These are phyloP conservation scores for Penicillium griseofulvum DNA, from an alignment of 2,329 filamentous ascomycete species.

Conservation along the genomic window DNA sequence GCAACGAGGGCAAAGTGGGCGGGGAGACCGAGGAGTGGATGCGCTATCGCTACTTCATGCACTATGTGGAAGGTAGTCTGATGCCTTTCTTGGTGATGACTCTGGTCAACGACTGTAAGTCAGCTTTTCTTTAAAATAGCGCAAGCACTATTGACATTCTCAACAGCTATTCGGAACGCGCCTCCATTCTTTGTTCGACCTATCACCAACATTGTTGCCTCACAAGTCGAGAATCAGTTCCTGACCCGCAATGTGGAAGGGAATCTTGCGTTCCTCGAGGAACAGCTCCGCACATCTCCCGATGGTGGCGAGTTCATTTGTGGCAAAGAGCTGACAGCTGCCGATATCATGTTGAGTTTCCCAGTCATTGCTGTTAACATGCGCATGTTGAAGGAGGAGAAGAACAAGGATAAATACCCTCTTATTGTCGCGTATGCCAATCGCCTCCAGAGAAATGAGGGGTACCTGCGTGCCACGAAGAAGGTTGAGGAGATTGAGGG, in stretches of 20 bases:
- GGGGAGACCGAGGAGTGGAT: slow-evolving; percentile 61
- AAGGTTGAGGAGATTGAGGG: slow-evolving; percentile 45
- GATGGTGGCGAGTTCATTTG: slow-evolving; percentile 42
- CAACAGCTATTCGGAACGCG: slow-evolving; percentile 20
- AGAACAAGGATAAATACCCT: slow-evolving; percentile 39
- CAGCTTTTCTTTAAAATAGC: background rate
- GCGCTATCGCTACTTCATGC: slow-evolving; percentile 67
- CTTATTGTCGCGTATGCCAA: slow-evolving; percentile 38
- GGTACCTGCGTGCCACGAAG: slow-evolving; percentile 40
- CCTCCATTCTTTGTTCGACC: slow-evolving; percentile 68
- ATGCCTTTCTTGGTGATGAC: slow-evolving; percentile 68
- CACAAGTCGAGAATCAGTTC: slow-evolving; percentile 41
- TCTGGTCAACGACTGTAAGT: slow-evolving; percentile 59
- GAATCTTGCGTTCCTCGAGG: slow-evolving; percentile 47
- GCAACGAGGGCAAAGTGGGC: slow-evolving; percentile 55
- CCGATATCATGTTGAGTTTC: slow-evolving; percentile 50
- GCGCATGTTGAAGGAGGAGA: slow-evolving; percentile 34
- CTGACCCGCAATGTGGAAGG: slow-evolving; percentile 41
- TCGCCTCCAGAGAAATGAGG: slow-evolving; percentile 35
- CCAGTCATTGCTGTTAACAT: slow-evolving; percentile 42
- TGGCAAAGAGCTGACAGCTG: slow-evolving; percentile 44
- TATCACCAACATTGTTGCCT: slow-evolving; percentile 56
- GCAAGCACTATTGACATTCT: background rate
- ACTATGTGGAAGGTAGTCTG: slow-evolving; percentile 81
- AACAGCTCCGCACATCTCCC: slow-evolving; percentile 45